Evolutionary conservation across 805 yeast species (phyloP), one percentile per base, ranked within the genome.

Genomic region (Kluyveromyces dobzhanskii): DNA sequence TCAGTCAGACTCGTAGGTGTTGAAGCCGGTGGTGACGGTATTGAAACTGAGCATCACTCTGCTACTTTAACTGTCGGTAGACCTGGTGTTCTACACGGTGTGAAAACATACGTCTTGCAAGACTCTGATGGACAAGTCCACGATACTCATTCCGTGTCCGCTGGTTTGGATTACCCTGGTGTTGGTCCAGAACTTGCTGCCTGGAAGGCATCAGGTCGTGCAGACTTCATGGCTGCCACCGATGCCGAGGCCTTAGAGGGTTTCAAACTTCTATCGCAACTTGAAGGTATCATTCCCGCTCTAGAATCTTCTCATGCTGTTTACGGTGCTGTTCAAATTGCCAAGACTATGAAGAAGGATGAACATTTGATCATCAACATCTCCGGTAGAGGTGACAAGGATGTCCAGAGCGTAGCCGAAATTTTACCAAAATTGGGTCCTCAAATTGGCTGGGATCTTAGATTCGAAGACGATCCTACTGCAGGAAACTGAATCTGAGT

Each of bases 381-480:
- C 41, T 86, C 96, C 38, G 99, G 99, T 54, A 85, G 99, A 73
- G 99, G 98, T 67, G 98, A 92, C 62, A 92, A 92, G 69, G 98
- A 92, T 62, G 98, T 92, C 29, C 96, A 87, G 66, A 85, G 88
- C 61, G 97, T 92, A 39, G 98, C 98, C 34, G 96, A 92, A 63
- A 77, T 80, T 38, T 72, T 92, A 58, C 98, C 98, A 34, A 75
- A 67, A 47, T 69, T 86, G 41, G 99, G 99, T 31, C 94, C 92
- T 35, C 59, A 78, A 62, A 90, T 92, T 56, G 92, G 82, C 54
- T 92, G 98, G 98, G 97, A 90, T 61, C 71, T 92, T 59, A 77
- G 98, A 64, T 92, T 92, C 51, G 85, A 83, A 52, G 54, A 47
- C 31, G 62, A 58, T 30, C 62, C 64, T 37, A 44, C 58, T 18